Base-by-base conservation (phyloP, 495 filamentous ascomycete genomes). In the Clohesyomyces aquaticus region DNA sequence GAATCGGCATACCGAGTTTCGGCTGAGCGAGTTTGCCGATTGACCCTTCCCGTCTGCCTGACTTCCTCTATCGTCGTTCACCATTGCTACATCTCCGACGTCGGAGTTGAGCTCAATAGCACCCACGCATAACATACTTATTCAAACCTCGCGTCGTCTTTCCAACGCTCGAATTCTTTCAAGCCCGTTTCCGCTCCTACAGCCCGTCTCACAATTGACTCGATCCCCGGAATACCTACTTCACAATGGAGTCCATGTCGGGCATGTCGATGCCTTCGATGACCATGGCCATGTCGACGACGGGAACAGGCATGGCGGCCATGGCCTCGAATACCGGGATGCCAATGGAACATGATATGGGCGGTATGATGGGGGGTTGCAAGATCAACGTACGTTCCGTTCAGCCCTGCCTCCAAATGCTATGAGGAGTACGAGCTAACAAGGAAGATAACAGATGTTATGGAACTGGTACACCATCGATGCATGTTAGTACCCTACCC, bases 381-480 rank as follows among this genome's bases (percentile, higher is more conserved):
- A 72, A 74, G 58, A 74, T 74, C 26, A 69, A 63, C 19, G 72
- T 74, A 53, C 48, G 72, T 65, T 9, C 3, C 16, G 4, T 19
- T 4, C 8, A n/a, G 6, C 32, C 22, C 16, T 23, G 9, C 21
- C 22, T 53, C 10, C 18, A 45, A 2, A n/a, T 14, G 21, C 0
- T 25, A 42, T 57, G 52, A 28, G n/a, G 59, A 12, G 28, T 27
- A 16, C 23, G 23, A 6, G 55, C 35, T 61, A 26, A 68, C 29
- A 25, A 16, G 27, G 27, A 54, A 10, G 1, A 19, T n/a, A 21
- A 18, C 41, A 84, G 81, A 85, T 85, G 82, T 73, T 82, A 48
- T 85, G 82, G 82, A 84, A 84, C 72, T 85, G 82, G 82, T 75
- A 81, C 70, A 83, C 79, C 0, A 73, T 82, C 65, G 79, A 82